These are phyloP conservation scores for Nicotiana tabacum DNA, from an alignment of 257 asterid species.

Conservation along the genomic window DNA sequence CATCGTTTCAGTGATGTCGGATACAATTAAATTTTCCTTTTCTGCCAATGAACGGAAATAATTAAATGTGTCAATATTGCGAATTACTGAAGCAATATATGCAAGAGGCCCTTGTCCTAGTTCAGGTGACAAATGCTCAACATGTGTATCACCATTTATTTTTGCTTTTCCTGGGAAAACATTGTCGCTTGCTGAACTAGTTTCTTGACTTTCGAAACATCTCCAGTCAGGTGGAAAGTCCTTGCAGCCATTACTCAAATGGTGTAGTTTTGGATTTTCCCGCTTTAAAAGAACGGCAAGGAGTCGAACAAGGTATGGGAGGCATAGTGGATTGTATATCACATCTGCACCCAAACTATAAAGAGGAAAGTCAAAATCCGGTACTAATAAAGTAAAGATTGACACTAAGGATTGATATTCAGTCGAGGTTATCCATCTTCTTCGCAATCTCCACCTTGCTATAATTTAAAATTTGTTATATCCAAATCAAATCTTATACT, in stretches of 20 bases:
- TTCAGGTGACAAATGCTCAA: conserved; percentile 11
- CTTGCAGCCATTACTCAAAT: neutral
- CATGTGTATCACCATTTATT: conserved; percentile 10
- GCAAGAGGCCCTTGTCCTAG: conserved; percentile 43
- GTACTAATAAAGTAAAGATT: neutral
- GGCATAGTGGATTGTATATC: conserved; percentile 70
- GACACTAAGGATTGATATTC: neutral
- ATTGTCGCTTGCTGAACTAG: conserved; percentile 2
- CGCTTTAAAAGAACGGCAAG: conserved; percentile 48
- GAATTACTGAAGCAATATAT: conserved; percentile 74
- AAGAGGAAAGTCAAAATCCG: neutral
- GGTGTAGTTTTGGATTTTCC: neutral
- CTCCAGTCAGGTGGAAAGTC: neutral
- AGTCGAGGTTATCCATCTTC: neutral
- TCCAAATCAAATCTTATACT: neutral
- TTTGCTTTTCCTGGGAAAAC: conserved; percentile 11
- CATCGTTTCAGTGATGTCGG: conserved; percentile 49
- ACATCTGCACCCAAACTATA: conserved; percentile 91
- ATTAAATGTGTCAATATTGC: conserved; percentile 61
- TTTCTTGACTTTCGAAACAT: neutral
- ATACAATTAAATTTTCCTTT: conserved; percentile 46
- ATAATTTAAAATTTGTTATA: neutral
- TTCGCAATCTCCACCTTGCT: neutral
- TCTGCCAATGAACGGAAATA: conserved; percentile 54
- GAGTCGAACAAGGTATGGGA: conserved; percentile 77